A percentile compares a stretch with the other conserved stretches of the same genome.
Conservation (phyloP, 768 basidiomycete species). For the Asterophora parasitica region DNA sequence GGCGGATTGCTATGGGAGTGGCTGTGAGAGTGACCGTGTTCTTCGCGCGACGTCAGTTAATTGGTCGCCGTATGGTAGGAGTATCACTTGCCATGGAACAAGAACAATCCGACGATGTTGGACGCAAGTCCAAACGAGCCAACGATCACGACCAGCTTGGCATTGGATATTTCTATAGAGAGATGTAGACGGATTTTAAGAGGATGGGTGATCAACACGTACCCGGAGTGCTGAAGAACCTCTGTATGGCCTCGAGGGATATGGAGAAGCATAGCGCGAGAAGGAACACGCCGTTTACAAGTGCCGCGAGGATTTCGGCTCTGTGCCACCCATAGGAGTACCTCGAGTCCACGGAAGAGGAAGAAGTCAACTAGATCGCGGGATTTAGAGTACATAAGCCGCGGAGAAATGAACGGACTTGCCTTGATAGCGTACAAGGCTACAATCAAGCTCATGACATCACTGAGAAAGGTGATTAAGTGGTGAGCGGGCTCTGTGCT, state of each 20-base stretch:
- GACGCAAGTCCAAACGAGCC: conserved; percentile 86
- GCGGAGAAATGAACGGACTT: conserved; percentile 5
- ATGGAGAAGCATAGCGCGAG: conserved; percentile 97
- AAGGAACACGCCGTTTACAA: conserved; percentile 95
- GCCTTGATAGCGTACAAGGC: conserved; percentile 94
- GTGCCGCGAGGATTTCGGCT: conserved; percentile 92
- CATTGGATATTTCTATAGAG: conserved; percentile 77
- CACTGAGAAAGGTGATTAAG: conserved; percentile 47
- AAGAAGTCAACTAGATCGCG: conserved; percentile 53
- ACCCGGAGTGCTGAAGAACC: conserved; percentile 87
- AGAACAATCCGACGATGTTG: conserved; percentile 87
- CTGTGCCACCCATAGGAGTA: conserved; percentile 99
- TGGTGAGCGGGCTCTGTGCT: background rate
- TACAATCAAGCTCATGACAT: conserved; percentile 92
- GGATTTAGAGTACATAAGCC: conserved; percentile 5
- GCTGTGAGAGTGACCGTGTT: conserved; percentile 64
- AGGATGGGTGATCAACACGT: conserved; percentile 16
- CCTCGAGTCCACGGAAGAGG: conserved; percentile 55
- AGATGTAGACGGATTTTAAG: conserved; percentile 9
- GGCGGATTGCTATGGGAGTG: conserved; percentile 42
- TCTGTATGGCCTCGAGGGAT: conserved; percentile 82
- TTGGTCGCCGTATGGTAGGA: background rate
- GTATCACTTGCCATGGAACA: conserved; percentile 78
- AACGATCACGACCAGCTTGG: conserved; percentile 84
- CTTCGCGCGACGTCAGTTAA: conserved; percentile 27